Percentiles rank a stretch among this genome's conserved stretches.
Evolutionary conservation across 176 grass and related monocot species (phyloP).

Genomic region (Zoysia japonica): DNA sequence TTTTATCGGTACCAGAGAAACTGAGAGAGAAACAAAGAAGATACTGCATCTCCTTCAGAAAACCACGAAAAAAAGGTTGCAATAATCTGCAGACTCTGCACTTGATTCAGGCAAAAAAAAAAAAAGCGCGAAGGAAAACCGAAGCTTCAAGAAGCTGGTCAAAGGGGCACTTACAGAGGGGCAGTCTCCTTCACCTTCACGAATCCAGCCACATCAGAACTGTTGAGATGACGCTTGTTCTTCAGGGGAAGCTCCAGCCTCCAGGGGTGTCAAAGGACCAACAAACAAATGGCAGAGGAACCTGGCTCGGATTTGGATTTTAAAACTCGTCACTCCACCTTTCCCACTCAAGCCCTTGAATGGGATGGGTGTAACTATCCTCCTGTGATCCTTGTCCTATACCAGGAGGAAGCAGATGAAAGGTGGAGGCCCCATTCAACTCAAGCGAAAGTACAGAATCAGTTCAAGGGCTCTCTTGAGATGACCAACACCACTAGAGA

Average conservation of each 20-base stretch:
- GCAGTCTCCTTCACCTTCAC: constrained; percentile 25
- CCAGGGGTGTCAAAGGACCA: constrained; percentile 33
- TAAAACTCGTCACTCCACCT: constrained; percentile 26
- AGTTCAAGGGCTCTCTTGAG: constrained; percentile 15
- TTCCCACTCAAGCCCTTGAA: constrained; percentile 45
- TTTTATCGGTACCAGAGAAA: background rate
- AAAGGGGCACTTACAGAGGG: constrained; percentile 18
- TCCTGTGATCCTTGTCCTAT: constrained; percentile 34
- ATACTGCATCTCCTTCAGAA: constrained; percentile 37
- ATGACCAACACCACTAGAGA: constrained; percentile 45
- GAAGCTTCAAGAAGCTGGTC: background rate
- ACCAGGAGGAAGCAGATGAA: constrained; percentile 25
- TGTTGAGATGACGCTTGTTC: background rate
- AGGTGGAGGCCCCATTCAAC: constrained; percentile 39
- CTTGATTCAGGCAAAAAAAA: constrained; percentile 16
- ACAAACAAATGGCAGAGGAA: background rate
- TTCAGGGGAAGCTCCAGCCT: background rate
- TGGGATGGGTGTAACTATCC: constrained; percentile 47
- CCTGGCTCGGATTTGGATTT: constrained; percentile 47
- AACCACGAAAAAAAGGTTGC: background rate
- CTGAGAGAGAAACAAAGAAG: background rate
- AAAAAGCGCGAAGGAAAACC: constrained; percentile 1
- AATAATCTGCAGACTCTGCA: constrained; percentile 31
- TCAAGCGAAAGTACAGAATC: constrained; percentile 58
- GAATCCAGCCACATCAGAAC: constrained; percentile 37